Conservation (phyloP, 176 grass and related monocot species). For the Raddia guianensis region DNA sequence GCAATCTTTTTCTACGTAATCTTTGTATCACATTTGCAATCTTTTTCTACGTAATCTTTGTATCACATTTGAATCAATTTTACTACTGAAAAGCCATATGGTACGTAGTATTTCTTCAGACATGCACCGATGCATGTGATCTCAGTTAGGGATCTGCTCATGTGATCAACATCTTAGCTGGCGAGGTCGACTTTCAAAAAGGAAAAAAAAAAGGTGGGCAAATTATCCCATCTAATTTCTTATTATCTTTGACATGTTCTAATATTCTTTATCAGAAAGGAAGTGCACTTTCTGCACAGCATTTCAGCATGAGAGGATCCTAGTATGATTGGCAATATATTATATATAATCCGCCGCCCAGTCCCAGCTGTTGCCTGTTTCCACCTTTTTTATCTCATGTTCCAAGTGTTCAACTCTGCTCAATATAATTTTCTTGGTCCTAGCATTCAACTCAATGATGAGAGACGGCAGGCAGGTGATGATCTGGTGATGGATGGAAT, state of each 20-base stretch:
- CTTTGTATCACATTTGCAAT: background rate
- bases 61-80: no score
- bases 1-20: background rate
- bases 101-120: no score
- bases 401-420: background rate
- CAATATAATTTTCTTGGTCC: background rate
- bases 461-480: background rate
- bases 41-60: background rate
- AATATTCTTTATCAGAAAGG: background rate
- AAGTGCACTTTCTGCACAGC: background rate
- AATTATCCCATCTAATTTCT: background rate
- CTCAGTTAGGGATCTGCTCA: background rate
- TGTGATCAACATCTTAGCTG: background rate
- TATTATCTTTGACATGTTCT: background rate
- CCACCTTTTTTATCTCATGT: no score
- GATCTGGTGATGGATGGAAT: slow-evolving; percentile 21
- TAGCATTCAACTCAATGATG: slow-evolving; percentile 36
- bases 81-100: no score
- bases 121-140: no score
- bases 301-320: background rate
- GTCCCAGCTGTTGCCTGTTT: background rate
- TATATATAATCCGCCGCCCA: slow-evolving; percentile 33
- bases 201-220: background rate
- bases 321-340: slow-evolving; percentile 3
- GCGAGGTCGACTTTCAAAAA: background rate